Evolutionary conservation across 2,329 filamentous ascomycete species (phyloP).

Genomic region (Penicillium sp.): DNA sequence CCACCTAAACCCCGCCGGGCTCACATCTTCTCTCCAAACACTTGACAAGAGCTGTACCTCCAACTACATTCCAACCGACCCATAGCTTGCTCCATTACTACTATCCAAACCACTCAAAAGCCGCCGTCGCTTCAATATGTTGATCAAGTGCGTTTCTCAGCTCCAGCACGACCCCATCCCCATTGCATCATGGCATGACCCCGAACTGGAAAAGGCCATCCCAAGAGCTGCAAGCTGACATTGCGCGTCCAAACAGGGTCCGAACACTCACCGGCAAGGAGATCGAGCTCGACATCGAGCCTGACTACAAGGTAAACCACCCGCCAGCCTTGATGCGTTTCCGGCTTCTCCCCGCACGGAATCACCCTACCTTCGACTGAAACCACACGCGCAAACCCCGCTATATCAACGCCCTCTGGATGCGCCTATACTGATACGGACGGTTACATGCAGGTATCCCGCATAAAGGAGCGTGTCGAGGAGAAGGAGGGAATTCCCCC

Average conservation of each 20-base stretch:
- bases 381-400: not conserved
- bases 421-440: not conserved
- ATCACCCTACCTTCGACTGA: not conserved
- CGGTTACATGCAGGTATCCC: slow-evolving; percentile 62
- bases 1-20: slow-evolving; percentile 33
- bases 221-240: slow-evolving; percentile 14
- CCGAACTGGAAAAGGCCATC: slow-evolving; percentile 1
- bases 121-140: slow-evolving; percentile 37
- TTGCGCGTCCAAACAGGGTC: slow-evolving; percentile 59
- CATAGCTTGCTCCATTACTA: not conserved
- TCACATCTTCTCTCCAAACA: slow-evolving; percentile 24
- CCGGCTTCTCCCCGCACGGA: not conserved
- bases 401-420: not conserved
- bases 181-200: slow-evolving; percentile 20
- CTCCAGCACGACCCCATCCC: not conserved
- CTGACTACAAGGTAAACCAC: slow-evolving; percentile 75
- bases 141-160: slow-evolving; percentile 48
- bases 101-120: not conserved
- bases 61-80: not conserved
- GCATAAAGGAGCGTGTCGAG: slow-evolving; percentile 98
- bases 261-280: slow-evolving; percentile 97
- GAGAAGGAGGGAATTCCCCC: slow-evolving; percentile 99
- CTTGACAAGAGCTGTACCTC: slow-evolving; percentile 3
- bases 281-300: slow-evolving; percentile 96
- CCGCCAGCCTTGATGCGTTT: not conserved